Evolutionary conservation across 192 early-diverging fungal species (phyloP).

Genomic region (Coemansia sp.): DNA sequence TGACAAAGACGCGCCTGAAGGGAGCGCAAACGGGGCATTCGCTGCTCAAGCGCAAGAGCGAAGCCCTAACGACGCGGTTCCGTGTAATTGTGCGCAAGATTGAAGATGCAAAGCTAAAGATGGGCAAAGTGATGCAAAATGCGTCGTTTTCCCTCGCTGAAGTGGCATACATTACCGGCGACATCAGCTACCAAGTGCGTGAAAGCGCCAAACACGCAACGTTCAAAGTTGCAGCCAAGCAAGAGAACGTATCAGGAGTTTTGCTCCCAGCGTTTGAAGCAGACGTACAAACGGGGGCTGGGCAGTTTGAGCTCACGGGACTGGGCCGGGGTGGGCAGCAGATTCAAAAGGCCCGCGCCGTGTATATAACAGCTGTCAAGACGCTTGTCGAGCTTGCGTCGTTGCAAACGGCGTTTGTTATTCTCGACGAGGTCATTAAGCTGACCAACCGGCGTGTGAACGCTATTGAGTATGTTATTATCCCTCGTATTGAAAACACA

Average conservation of each 20-base stretch:
- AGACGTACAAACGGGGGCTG: constrained; percentile 70
- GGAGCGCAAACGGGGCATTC: constrained; percentile 98
- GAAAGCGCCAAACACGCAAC: constrained; percentile 91
- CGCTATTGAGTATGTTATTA: constrained; percentile 99
- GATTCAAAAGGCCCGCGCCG: constrained; percentile 90
- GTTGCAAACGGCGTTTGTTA: constrained; percentile 98
- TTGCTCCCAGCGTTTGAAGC: constrained; percentile 90
- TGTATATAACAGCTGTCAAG: constrained; percentile 91
- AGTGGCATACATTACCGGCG: constrained; percentile 94
- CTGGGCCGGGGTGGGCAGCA: constrained; percentile 98
- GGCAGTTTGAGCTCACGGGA: constrained; percentile 98
- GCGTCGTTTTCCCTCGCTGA: constrained; percentile 98
- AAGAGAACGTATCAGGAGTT: constrained; percentile 98
- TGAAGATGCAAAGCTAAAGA: constrained; percentile 97
- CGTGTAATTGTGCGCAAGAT: constrained; percentile 94
- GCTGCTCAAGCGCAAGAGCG: constrained; percentile 95
- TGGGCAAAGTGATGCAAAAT: constrained; percentile 98
- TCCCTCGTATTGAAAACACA: constrained; percentile 97
- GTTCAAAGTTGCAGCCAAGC: constrained; percentile 85
- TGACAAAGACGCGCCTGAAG: constrained; percentile 93
- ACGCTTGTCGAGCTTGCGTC: constrained; percentile 98
- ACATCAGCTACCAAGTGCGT: constrained; percentile 96
- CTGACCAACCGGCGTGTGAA: constrained; percentile 98
- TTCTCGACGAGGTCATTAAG: constrained; percentile 99
- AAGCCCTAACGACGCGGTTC: constrained; percentile 94